Evolutionary conservation across 345 rosid species (phyloP), one percentile per base, ranked within the genome.

Genomic region (Durio zibethinus): DNA sequence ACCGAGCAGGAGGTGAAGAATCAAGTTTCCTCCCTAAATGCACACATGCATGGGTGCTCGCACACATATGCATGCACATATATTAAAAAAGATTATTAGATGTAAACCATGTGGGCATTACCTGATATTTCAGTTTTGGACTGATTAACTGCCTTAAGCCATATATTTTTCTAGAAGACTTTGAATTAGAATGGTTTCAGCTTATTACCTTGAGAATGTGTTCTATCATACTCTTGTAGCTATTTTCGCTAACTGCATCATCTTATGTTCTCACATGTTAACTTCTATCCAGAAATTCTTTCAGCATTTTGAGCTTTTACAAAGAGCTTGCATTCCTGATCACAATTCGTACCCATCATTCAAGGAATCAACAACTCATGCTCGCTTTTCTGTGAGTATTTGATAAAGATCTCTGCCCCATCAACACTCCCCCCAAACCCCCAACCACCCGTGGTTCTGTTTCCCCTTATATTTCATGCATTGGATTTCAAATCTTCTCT

Each of bases 261-360:
- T 50, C 18, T 16, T 60, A 45, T 72, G 6, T 65, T 81, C 53
- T 56, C 57, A 47, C 72, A 42, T 62, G 73, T 70, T 63, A 36
- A 20, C 43, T 72, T 66, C 62, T 62, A 31, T 84, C 74, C 93
- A 94, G 99, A 92, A 90, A 84, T 97, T 97, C 62, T 77, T 73
- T 45, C 99, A 97, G 87, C 99, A 94, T 85, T 97, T 97, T 83
- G 98, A 90, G 84, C 95, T 91, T 75, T 90, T 97, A 75, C 97
- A 90, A 78, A 97, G 90, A 80, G 98, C 99, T 50, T 90, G 97
- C 33, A 87, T 97, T 77, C 97, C 98, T 0, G 97, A 91, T 47
- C 87, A 91, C 36, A 74, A 79, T 72, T 88, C 97, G 11, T 97
- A 91, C 72, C 88, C 87, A 21, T 92, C 94, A 8, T 97, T 85